Percentiles rank a stretch among this genome's conserved stretches.
Conservation (phyloP, 2,329 filamentous ascomycete species). For the Bipolaris oryzae region DNA sequence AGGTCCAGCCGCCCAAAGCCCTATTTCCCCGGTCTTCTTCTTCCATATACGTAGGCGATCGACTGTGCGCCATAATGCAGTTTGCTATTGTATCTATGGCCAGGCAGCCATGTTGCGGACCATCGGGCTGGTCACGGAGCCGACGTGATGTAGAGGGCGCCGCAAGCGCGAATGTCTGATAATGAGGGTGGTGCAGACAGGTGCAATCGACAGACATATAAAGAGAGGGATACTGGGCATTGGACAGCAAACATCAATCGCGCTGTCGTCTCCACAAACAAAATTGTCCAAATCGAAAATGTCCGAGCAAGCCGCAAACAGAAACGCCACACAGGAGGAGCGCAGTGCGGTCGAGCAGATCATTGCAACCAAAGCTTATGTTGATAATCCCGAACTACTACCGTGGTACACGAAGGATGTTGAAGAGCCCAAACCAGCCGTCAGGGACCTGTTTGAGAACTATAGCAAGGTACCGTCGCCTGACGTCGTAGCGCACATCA, state of each 20-base stretch:
- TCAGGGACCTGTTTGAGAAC: conserved; percentile 46
- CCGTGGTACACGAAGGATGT: conserved; percentile 44
- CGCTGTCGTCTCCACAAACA: background rate
- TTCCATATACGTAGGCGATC: background rate
- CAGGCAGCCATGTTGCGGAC: background rate
- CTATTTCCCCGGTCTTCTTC: background rate
- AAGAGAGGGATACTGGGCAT: background rate
- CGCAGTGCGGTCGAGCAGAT: conserved; percentile 19
- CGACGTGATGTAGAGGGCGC: conserved; percentile 15
- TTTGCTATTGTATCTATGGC: background rate
- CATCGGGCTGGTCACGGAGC: background rate
- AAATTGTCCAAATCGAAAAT: conserved; percentile 11
- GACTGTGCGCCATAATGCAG: background rate
- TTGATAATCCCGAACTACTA: conserved; percentile 28
- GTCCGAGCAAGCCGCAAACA: conserved; percentile 10
- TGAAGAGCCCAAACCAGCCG: conserved; percentile 34
- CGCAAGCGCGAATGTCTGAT: conserved; percentile 1
- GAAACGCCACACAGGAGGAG: conserved; percentile 9
- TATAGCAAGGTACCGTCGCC: conserved; percentile 48
- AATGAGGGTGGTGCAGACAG: conserved; percentile 9
- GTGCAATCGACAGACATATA: conserved; percentile 7
- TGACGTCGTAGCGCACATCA: conserved; percentile 47
- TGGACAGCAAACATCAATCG: background rate
- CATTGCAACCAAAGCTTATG: conserved; percentile 25
- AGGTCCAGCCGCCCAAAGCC: conserved; percentile 19